Percentiles rank a stretch among this genome's conserved stretches.
Evolutionary conservation across 768 basidiomycete genomes (phyloP).

Genomic region (Leccinum truebloodii): DNA sequence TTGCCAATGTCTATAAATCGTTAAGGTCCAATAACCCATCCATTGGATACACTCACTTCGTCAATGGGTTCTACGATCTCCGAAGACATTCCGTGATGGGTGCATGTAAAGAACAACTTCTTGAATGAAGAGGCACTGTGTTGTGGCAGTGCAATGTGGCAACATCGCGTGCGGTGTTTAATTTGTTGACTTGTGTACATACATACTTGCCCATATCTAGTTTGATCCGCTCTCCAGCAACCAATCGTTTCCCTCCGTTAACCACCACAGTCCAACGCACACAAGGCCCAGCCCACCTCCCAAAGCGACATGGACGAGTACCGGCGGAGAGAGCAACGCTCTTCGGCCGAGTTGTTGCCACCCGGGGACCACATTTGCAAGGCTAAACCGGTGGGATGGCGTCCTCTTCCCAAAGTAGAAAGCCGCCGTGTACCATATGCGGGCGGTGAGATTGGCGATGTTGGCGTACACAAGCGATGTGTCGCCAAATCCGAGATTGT

Average conservation of each 20-base stretch:
- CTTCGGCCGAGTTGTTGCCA: slow-evolving; percentile 18
- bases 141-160: slow-evolving; percentile 19
- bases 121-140: background rate
- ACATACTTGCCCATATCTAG: background rate
- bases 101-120: background rate
- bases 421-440: slow-evolving; percentile 59
- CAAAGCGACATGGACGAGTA: slow-evolving; percentile 29
- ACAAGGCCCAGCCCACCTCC: slow-evolving; percentile 27
- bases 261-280: slow-evolving; percentile 34
- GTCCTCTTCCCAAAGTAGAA: slow-evolving; percentile 52
- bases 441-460: slow-evolving; percentile 59
- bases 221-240: slow-evolving; percentile 23
- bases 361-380: slow-evolving; percentile 21
- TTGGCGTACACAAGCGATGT: slow-evolving; percentile 77
- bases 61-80: slow-evolving; percentile 33
- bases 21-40: background rate
- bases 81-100: slow-evolving; percentile 25
- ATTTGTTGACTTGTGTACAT: too few species aligned
- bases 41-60: slow-evolving; percentile 27
- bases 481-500: slow-evolving; percentile 57
- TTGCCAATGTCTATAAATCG: slow-evolving; percentile 15
- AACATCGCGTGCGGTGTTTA: too few species aligned
- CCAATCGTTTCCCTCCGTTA: slow-evolving; percentile 25
- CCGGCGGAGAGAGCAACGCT: slow-evolving; percentile 22
- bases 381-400: slow-evolving; percentile 14